Percentiles rank a stretch among this genome's conserved stretches.
phyloP scores from a whole-genome alignment of 805 yeast species.

The Ascoidea rubescens region DNA sequence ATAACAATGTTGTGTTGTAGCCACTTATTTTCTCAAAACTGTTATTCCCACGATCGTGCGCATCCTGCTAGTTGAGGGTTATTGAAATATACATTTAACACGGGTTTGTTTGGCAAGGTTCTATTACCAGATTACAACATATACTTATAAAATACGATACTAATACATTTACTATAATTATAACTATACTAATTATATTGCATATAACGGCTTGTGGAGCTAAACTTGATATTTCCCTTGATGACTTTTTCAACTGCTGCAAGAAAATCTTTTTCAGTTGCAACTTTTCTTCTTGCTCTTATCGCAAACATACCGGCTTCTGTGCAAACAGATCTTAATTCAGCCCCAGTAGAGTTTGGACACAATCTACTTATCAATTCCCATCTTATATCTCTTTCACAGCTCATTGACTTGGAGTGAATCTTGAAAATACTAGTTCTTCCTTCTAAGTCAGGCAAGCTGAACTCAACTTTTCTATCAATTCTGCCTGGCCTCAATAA shows the following conservation, averaged over 20 bases:
- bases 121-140: no score
- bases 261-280: slow-evolving; percentile 93
- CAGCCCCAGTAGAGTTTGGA: slow-evolving; percentile 98
- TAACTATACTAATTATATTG: slow-evolving; percentile 59
- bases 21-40: no score
- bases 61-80: no score
- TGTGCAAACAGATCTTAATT: slow-evolving; percentile 93
- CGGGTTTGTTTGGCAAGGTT: no score
- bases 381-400: slow-evolving; percentile 97
- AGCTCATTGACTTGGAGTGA: slow-evolving; percentile 95
- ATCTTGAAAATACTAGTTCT: slow-evolving; percentile 95
- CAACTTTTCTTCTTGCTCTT: slow-evolving; percentile 95
- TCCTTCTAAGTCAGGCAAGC: slow-evolving; percentile 93
- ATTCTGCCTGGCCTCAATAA: slow-evolving; percentile 96
- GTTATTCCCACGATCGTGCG: no score
- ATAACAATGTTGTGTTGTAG: no score
- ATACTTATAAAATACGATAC: no score
- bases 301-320: slow-evolving; percentile 99
- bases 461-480: slow-evolving; percentile 95
- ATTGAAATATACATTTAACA: no score
- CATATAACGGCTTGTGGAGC: slow-evolving; percentile 96
- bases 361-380: slow-evolving; percentile 93
- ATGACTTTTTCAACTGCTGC: slow-evolving; percentile 98
- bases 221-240: slow-evolving; percentile 95
- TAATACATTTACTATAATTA: neutral